Conservation (phyloP, 495 filamentous ascomycete species). For the Lepraria neglecta region DNA sequence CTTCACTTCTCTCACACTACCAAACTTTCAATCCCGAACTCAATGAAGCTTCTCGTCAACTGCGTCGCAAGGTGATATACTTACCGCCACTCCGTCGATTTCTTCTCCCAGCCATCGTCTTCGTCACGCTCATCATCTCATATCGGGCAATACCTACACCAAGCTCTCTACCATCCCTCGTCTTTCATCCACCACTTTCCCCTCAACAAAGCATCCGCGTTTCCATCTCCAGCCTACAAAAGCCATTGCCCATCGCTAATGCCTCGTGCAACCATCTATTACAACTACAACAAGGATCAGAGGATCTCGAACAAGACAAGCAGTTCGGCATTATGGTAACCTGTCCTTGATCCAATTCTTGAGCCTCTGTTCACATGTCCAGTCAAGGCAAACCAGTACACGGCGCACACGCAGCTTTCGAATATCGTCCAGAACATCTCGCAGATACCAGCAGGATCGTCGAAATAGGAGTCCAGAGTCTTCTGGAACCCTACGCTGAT, state of each 20-base stretch:
- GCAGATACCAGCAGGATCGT: slow-evolving; percentile 26
- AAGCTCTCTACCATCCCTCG: slow-evolving; percentile 20
- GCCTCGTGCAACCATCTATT: slow-evolving; percentile 27
- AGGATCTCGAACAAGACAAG: slow-evolving; percentile 9
- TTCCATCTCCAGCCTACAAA: slow-evolving; percentile 19
- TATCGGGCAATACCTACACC: slow-evolving; percentile 25
- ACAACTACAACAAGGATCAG: slow-evolving; percentile 12
- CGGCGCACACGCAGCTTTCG: slow-evolving; percentile 32
- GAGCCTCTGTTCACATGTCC: slow-evolving; percentile 31
- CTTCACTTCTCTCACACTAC: background rate
- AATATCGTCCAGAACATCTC: slow-evolving; percentile 36
- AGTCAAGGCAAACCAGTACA: slow-evolving; percentile 30
- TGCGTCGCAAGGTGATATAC: slow-evolving; percentile 29
- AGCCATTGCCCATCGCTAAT: slow-evolving; percentile 23
- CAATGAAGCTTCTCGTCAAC: too few relatives aligned
- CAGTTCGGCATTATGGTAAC: slow-evolving; percentile 10
- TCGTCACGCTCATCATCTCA: slow-evolving; percentile 27
- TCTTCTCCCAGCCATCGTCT: slow-evolving; percentile 30
- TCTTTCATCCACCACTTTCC: slow-evolving; percentile 22
- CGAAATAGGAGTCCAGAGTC: slow-evolving; percentile 25
- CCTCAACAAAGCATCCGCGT: slow-evolving; percentile 28
- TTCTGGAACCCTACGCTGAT: slow-evolving; percentile 42
- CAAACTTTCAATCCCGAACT: background rate
- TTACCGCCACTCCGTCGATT: slow-evolving; percentile 33
- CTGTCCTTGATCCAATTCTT: slow-evolving; percentile 28